phyloP scores from a whole-genome alignment of 371 early-diverging fungal genomes.

The Mortierella polycephala region DNA sequence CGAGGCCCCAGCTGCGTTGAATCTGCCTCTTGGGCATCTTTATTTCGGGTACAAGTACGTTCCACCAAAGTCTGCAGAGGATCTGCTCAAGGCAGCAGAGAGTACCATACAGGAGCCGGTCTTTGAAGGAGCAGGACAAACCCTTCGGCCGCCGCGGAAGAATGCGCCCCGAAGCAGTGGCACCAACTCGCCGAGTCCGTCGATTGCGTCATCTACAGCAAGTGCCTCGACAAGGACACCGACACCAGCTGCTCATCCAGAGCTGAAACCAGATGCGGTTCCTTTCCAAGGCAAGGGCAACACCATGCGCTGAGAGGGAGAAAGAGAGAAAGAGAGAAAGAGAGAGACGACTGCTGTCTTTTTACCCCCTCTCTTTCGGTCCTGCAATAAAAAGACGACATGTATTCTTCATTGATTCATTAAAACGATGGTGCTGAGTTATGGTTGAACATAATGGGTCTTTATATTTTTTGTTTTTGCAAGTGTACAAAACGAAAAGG shows the following conservation, averaged over 20 bases:
- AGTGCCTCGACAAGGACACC: conserved; percentile 17
- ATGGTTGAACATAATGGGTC: conserved; percentile 40
- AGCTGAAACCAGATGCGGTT: conserved; percentile 29
- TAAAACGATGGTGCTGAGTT: background rate
- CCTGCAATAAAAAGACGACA: background rate
- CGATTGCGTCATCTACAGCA: conserved; percentile 6
- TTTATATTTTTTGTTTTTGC: conserved; percentile 11
- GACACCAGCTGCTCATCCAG: conserved; percentile 30
- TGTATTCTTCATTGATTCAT: too few species aligned
- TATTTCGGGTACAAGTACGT: conserved; percentile 87
- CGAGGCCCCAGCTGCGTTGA: conserved; percentile 80
- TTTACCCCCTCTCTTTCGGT: background rate
- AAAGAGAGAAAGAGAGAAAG: too few species aligned
- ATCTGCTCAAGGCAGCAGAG: conserved; percentile 24
- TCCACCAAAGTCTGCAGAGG: conserved; percentile 57
- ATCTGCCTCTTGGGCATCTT: conserved; percentile 88
- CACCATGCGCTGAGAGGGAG: conserved; percentile 28
- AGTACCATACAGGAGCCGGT: conserved; percentile 29
- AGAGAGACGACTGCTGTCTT: background rate
- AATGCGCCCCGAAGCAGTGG: conserved; percentile 45
- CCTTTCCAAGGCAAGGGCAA: conserved; percentile 47
- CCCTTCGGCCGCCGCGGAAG: conserved; percentile 52
- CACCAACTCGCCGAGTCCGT: conserved; percentile 43
- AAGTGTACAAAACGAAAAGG: conserved; percentile 9
- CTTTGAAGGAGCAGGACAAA: conserved; percentile 49